Evolutionary conservation across 176 grass and related monocot species (phyloP).

Genomic region (Oryza nivara): DNA sequence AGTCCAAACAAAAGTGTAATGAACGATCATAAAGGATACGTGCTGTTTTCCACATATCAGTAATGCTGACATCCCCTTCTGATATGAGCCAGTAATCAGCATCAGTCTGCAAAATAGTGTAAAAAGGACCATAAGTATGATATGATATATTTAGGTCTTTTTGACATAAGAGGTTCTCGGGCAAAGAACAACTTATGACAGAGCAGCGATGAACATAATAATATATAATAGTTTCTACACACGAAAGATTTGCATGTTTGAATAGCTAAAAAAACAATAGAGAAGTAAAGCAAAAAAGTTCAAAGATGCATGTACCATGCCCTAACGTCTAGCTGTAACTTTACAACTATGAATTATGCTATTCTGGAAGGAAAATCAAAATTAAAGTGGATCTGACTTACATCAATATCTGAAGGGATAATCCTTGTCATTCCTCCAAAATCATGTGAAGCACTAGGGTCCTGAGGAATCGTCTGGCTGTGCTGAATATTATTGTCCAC

Average conservation of each 20-base stretch:
- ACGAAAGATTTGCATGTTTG: conserved; percentile 12
- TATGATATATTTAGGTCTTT: conserved; percentile 11
- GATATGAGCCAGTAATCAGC: conserved; percentile 94
- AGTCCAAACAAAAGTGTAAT: not conserved
- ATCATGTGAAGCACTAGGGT: conserved; percentile 64
- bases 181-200: not conserved
- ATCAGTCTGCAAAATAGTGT: conserved; percentile 75
- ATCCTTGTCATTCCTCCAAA: conserved; percentile 91
- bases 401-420: conserved; percentile 82
- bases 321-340: conserved; percentile 12
- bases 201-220: not conserved
- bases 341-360: not conserved
- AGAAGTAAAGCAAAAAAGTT: conserved; percentile 23
- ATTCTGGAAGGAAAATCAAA: not conserved
- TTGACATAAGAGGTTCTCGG: conserved; percentile 2
- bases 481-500: conserved; percentile 41
- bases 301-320: conserved; percentile 18
- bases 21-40: conserved; percentile 75
- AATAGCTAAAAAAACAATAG: conserved; percentile 7
- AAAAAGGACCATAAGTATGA: conserved; percentile 17
- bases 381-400: conserved; percentile 46
- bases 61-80: conserved; percentile 84
- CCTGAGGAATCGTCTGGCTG: conserved; percentile 45
- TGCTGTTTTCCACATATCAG: conserved; percentile 78
- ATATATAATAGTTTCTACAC: not conserved